Evolutionary conservation across 2,329 filamentous ascomycete species (phyloP).

Genomic region (Penicillium rolfsii): DNA sequence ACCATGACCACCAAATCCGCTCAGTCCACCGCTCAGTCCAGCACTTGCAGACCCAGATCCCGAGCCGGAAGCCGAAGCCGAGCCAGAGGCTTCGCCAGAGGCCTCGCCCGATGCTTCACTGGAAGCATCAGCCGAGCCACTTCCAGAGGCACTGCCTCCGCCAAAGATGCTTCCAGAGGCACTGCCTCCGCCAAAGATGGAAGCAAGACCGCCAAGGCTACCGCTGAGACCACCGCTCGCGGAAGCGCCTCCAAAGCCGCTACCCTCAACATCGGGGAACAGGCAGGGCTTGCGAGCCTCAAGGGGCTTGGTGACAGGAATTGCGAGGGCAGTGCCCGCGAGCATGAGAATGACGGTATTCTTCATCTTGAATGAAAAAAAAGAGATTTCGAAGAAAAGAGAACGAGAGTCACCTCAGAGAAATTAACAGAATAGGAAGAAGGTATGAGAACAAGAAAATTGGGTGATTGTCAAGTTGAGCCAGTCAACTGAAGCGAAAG

Average conservation of each 20-base stretch:
- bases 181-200: slow-evolving; percentile 2
- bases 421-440: not conserved
- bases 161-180: not conserved
- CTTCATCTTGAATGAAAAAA: slow-evolving; percentile 20
- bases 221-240: slow-evolving; percentile 11
- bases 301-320: slow-evolving; percentile 17
- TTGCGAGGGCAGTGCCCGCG: slow-evolving; percentile 18
- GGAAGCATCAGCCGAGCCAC: slow-evolving; percentile 4
- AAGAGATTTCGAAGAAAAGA: slow-evolving; percentile 3
- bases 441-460: not conserved
- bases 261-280: slow-evolving; percentile 9
- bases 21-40: not conserved
- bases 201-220: slow-evolving; percentile 7
- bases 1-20: not conserved
- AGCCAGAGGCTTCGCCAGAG: slow-evolving; percentile 6
- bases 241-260: slow-evolving; percentile 2
- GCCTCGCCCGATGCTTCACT: not conserved
- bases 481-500: slow-evolving; percentile 23
- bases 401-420: slow-evolving; percentile 10
- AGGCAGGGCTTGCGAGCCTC: slow-evolving; percentile 20
- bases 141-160: not conserved
- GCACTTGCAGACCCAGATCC: not conserved
- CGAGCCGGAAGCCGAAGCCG: not conserved
- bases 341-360: slow-evolving; percentile 18
- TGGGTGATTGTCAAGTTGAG: slow-evolving; percentile 16